A percentile compares a stretch with the other conserved stretches of the same genome.
These are phyloP conservation scores for Amauroascus niger DNA, from an alignment of 2,329 filamentous ascomycete species.

Conservation along the genomic window DNA sequence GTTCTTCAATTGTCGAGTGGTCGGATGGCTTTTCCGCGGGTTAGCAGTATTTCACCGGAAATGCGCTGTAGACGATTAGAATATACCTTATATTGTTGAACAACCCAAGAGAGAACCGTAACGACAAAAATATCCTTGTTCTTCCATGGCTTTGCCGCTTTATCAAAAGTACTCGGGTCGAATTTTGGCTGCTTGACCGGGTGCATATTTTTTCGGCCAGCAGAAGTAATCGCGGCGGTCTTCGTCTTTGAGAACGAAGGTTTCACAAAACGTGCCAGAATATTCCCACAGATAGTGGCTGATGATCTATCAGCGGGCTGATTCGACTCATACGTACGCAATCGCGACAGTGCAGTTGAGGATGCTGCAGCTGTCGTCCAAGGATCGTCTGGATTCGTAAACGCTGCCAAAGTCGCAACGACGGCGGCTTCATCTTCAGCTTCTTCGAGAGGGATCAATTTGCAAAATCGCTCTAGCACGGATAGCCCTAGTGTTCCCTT, in stretches of 20 bases:
- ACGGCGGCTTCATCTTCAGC: constrained; percentile 21
- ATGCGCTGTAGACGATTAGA: neutral
- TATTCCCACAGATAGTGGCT: constrained; percentile 20
- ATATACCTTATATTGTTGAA: constrained; percentile 31
- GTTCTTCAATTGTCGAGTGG: constrained; percentile 29
- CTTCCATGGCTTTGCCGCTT: constrained; percentile 34
- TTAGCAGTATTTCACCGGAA: neutral
- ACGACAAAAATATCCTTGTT: constrained; percentile 28
- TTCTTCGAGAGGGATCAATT: constrained; percentile 18
- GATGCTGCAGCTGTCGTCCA: constrained; percentile 28
- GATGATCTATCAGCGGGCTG: constrained; percentile 13
- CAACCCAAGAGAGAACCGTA: constrained; percentile 30
- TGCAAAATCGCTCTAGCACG: constrained; percentile 21
- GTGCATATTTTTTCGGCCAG: constrained; percentile 38
- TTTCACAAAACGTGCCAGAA: constrained; percentile 29
- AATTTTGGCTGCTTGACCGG: constrained; percentile 31
- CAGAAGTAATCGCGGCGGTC: constrained; percentile 35
- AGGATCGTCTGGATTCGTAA: constrained; percentile 26
- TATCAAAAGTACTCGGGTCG: constrained; percentile 29
- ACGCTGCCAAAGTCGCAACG: constrained; percentile 28
- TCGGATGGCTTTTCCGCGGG: constrained; percentile 21
- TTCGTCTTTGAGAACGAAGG: constrained; percentile 36
- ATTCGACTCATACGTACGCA: constrained; percentile 15
- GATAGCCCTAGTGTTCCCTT: constrained; percentile 26
- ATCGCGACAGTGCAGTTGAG: constrained; percentile 16